phyloP scores from a whole-genome alignment of 495 filamentous ascomycete species.

The Bathelium albidoporum region DNA sequence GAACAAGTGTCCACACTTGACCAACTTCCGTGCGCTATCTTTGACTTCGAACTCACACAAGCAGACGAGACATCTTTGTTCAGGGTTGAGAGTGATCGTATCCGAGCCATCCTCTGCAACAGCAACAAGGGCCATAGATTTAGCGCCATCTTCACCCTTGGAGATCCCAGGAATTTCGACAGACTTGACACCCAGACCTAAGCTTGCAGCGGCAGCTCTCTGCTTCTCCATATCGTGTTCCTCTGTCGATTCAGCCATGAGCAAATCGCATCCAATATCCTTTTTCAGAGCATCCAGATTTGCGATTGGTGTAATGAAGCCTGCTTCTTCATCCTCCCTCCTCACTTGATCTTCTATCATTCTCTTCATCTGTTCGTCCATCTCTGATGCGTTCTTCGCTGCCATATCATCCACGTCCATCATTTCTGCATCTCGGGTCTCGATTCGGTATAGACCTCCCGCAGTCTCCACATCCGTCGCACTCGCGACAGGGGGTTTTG shows the following conservation, averaged over 20 bases:
- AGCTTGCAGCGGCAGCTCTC: neutral
- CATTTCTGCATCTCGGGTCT: conserved; percentile 5
- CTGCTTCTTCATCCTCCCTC: conserved; percentile 5
- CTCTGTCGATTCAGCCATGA: neutral
- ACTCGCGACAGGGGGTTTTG: conserved; percentile 62
- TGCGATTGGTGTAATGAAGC: neutral
- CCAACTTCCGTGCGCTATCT: conserved; percentile 53
- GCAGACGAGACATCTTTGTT: conserved; percentile 62
- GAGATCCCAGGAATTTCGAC: conserved; percentile 27
- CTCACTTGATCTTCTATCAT: neutral
- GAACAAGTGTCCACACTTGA: conserved; percentile 60
- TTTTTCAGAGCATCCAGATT: neutral
- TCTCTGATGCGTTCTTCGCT: neutral
- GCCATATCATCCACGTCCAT: neutral
- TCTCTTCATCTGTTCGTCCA: neutral
- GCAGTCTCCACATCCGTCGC: conserved; percentile 57
- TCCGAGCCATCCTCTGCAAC: conserved; percentile 39
- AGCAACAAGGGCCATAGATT: conserved; percentile 37
- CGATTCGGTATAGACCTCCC: conserved; percentile 38
- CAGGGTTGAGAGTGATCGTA: conserved; percentile 41
- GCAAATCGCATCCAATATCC: neutral
- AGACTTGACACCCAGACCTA: neutral
- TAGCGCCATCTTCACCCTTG: conserved; percentile 38
- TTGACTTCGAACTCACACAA: conserved; percentile 58
- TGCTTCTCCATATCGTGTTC: neutral